Evolutionary conservation across 169 alveolate species (phyloP), one percentile per base, ranked within the genome.

Genomic region (Hepatocystis sp.): DNA sequence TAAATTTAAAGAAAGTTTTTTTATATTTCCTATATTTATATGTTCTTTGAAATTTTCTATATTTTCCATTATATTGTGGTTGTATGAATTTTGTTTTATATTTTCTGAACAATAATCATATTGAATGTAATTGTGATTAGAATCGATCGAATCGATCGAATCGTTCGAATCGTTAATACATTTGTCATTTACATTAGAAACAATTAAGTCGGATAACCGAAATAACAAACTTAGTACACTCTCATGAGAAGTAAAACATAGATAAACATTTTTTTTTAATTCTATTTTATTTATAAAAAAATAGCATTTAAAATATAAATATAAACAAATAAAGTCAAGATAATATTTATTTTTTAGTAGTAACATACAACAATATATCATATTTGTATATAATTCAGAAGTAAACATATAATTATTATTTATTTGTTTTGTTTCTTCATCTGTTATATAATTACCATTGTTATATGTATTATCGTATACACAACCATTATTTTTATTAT

Each of bases 311-410:
- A 71, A 23, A 27, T 56, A 71, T 19, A 71, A 21, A 51, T 71
- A 71, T 40, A 71, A 46, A 19, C 86, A 71, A 11, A 71, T 15
- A 25, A 71, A 71, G 8, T 71, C 86, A 0, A 71, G 30, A 23
- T 71, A 71, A 32, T 56, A 71, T 34, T 58, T 71, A 47, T 63
- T 71, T 34, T 71, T 63, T n/a, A 71, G 49, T 47, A 71, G 36
- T 13, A 71, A 8, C 11, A 56, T 21, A n/a, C 68, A 71, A 23
- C 25, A 71, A 39, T 46, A 42, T 3, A 58, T 7, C 28, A 71
- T 71, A 1, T 53, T 40, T 8, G 86, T 71, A 27, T 71, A 71
- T 13, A 71, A 1, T 32, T 71, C 21, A 4, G 76, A 34, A 2
- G 49, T 19, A 1, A 30, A 23, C 4, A 19, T 21, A 10, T 13